Evolutionary conservation across 306 rosid species (phyloP), one percentile per base, ranked within the genome.

Genomic region (Canavalia gladiata): DNA sequence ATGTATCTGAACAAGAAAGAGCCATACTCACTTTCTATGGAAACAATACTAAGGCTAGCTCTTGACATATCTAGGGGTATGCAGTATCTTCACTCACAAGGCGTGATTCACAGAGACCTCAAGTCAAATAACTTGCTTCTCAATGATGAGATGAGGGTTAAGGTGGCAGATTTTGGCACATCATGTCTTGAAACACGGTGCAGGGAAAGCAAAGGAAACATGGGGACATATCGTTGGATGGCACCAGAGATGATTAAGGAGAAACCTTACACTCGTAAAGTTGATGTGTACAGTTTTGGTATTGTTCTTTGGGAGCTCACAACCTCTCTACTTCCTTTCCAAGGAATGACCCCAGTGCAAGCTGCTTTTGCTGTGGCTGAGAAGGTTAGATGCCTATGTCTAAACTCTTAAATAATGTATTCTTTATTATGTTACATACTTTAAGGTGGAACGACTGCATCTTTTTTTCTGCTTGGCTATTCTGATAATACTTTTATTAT

Each of bases 291-390:
- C 79, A 91, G 98, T 75, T 93, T 93, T 45, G 98, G 98, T 37
- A 93, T 93, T 76, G 98, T 93, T 86, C 89, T 93, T 52, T 93
- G 98, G 98, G 98, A 93, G 87, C 94, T 93, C 76, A 93, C 97
- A 34, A 90, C 98, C 8, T 84, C 90, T 43, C 77, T 93, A 78
- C 93, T 93, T 80, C 98, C 98, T 34, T 93, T 91, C 55, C 98
- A 93, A 85, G 98, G 97, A 72, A 93, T 93, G 97, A 93, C 98
- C 63, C 98, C 98, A 2, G 97, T 93, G 81, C 98, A 93, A 86
- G 94, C 98, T 81, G 98, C 98, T 51, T 93, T 93, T 88, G 98
- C 98, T 25, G 98, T 93, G 72, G 93, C 94, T 39, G 97, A 91
- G 77, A 94, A 94, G 98, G 98, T 91, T 43, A 88, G 87, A 73